Base-by-base conservation (phyloP, 2,329 filamentous ascomycete species). In the Pseudocercospora macadamiae region DNA sequence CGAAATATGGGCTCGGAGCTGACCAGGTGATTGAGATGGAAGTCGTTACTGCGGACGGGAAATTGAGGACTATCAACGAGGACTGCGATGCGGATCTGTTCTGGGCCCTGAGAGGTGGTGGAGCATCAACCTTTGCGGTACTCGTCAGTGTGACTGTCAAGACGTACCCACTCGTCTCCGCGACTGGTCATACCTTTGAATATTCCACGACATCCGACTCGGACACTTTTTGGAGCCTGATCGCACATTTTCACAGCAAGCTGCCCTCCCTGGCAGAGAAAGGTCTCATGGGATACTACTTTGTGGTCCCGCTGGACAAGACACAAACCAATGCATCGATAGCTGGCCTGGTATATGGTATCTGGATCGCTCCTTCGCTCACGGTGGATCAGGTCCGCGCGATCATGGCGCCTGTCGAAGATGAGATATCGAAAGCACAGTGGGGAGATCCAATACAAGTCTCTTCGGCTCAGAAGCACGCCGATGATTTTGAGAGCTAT, bases 21-120 rank as follows among this genome's bases (percentile, higher is more conserved):
- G 63, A 66, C 45, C 62, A 64, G 14, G 57, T 59, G 4, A n/a
- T 61, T 9, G 51, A 66, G 49, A 52, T 60, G 19, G 58, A 52
- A 10, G 54, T 62, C 21, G 55, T 66, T 21, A 59, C 60, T n/a
- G 61, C 64, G 4, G 47, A 65, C 51, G 64, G 64, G 25, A 26
- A 47, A 2, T 30, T 59, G 12, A 28, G 54, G 4, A 57, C 53
- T 14, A 52, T 57, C 10, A 66, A 65, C 30, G 49, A 47, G 4
- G 54, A 56, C 10, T 39, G 18, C 3, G 54, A 66, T 28, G 28
- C 53, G 14, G 65, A 67, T n/a, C 45, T 67, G 12, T 66, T 66
- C 30, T 66, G 55, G 55, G 65, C 65, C 9, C 25, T 66, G 25
- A 57, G 64, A 28, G 65, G 65, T 4, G 61, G 58, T 19, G 58